Percentiles rank a stretch among this genome's conserved stretches.
phyloP scores from a whole-genome alignment of 768 basidiomycete genomes.

The Rhodosporidiobolus odoratus region DNA sequence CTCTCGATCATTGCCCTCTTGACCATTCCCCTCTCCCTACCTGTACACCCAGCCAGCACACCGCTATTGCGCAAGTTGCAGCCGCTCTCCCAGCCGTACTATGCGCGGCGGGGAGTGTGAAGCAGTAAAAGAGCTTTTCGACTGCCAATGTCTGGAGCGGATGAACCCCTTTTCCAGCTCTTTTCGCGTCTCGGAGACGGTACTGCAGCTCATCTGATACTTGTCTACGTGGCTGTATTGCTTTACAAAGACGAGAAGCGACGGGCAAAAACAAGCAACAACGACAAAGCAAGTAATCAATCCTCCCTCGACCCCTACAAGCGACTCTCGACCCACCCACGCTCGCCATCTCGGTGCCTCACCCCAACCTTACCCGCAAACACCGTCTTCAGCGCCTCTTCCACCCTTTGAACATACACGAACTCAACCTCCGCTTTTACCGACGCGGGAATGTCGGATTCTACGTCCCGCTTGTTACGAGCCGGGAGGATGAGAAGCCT shows the following conservation, averaged over 20 bases:
- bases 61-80: too few relatives aligned
- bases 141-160: too few relatives aligned
- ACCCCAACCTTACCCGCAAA: conserved; percentile 47
- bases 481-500: conserved; percentile 77
- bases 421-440: conserved; percentile 71
- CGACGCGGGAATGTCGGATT: conserved; percentile 72
- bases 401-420: conserved; percentile 70
- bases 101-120: too few relatives aligned
- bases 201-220: too few relatives aligned
- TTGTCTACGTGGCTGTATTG: not conserved
- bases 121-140: too few relatives aligned
- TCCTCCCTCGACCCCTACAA: not conserved
- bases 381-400: conserved; percentile 74
- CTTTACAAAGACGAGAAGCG: not conserved
- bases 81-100: too few relatives aligned
- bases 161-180: too few relatives aligned
- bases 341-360: not conserved
- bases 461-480: conserved; percentile 79
- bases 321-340: not conserved
- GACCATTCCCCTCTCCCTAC: too few relatives aligned
- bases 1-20: too few relatives aligned
- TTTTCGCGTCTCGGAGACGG: too few relatives aligned
- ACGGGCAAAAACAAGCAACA: not conserved
- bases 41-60: too few relatives aligned
- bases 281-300: not conserved